Percentiles rank a stretch among this genome's conserved stretches.
These are phyloP conservation scores for Clathrus columnatus DNA, from an alignment of 768 basidiomycete genomes.

Conservation along the genomic window DNA sequence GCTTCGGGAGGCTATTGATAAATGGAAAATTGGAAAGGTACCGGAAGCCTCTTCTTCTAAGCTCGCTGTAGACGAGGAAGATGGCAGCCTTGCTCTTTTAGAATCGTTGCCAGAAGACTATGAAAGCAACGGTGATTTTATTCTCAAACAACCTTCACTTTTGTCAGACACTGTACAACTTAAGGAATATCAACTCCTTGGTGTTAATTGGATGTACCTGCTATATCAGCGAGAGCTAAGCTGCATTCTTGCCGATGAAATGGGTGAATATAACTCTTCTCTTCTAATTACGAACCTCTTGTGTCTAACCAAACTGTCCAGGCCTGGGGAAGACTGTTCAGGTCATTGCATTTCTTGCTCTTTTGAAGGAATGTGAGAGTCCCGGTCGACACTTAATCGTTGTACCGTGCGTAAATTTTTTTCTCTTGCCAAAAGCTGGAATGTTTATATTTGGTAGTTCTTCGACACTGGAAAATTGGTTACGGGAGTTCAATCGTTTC, in stretches of 20 bases:
- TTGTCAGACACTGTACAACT: slow-evolving; percentile 61
- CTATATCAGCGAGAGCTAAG: slow-evolving; percentile 73
- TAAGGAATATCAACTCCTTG: slow-evolving; percentile 95
- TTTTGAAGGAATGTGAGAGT: slow-evolving; percentile 70
- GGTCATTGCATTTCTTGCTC: slow-evolving; percentile 93
- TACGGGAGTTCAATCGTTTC: slow-evolving; percentile 89
- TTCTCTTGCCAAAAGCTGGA: not conserved
- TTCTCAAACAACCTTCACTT: slow-evolving; percentile 63
- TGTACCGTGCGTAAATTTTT: slow-evolving; percentile 67
- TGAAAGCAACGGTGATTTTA: slow-evolving; percentile 49
- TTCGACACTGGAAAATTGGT: slow-evolving; percentile 97
- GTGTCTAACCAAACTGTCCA: slow-evolving; percentile 22
- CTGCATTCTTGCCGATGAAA: slow-evolving; percentile 97
- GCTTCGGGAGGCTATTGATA: slow-evolving; percentile 64
- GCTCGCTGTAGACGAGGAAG: slow-evolving; percentile 16
- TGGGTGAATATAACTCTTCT: slow-evolving; percentile 58
- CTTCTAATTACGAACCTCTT: slow-evolving; percentile 4
- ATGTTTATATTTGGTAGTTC: slow-evolving; percentile 41
- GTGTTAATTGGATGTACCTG: slow-evolving; percentile 95
- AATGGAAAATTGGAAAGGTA: slow-evolving; percentile 52
- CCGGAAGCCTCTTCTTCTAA: slow-evolving; percentile 16
- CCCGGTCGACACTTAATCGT: slow-evolving; percentile 87
- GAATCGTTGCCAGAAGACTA: slow-evolving; percentile 32
- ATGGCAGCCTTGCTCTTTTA: slow-evolving; percentile 57
- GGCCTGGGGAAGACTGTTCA: slow-evolving; percentile 98